phyloP scores from a whole-genome alignment of 2,329 filamentous ascomycete genomes.

The Diaporthe eres region DNA sequence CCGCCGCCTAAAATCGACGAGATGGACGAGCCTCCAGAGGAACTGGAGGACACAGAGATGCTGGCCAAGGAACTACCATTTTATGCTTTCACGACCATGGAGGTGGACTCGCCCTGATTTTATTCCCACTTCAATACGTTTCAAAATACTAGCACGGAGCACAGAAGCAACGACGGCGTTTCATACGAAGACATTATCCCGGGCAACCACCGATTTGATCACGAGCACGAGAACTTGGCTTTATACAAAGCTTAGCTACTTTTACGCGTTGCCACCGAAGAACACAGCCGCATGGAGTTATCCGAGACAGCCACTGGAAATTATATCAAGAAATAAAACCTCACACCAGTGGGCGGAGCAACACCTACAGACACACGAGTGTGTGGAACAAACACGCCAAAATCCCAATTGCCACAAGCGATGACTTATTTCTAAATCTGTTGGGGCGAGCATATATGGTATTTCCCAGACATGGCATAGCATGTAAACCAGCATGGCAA shows the following conservation, averaged over 20 bases:
- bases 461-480: constrained; percentile 19
- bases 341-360: not conserved
- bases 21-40: constrained; percentile 66
- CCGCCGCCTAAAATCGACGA: constrained; percentile 67
- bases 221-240: not conserved
- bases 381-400: not conserved
- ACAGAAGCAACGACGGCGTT: constrained; percentile 19
- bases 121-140: not conserved
- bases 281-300: not conserved
- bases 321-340: not conserved
- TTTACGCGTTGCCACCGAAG: not conserved
- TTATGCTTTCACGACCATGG: constrained; percentile 67
- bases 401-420: not conserved
- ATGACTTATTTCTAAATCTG: not conserved
- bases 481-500: constrained; percentile 16
- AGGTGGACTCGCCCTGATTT: constrained; percentile 59
- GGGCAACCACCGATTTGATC: constrained; percentile 27
- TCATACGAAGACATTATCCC: not conserved
- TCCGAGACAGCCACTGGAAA: not conserved
- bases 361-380: not conserved
- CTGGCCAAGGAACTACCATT: constrained; percentile 66
- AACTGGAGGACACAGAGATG: constrained; percentile 56
- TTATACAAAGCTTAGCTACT: not conserved
- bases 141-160: not conserved
- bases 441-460: not conserved